phyloP scores from a whole-genome alignment of 2,329 filamentous ascomycete genomes.

The Aspergillus versicolor region DNA sequence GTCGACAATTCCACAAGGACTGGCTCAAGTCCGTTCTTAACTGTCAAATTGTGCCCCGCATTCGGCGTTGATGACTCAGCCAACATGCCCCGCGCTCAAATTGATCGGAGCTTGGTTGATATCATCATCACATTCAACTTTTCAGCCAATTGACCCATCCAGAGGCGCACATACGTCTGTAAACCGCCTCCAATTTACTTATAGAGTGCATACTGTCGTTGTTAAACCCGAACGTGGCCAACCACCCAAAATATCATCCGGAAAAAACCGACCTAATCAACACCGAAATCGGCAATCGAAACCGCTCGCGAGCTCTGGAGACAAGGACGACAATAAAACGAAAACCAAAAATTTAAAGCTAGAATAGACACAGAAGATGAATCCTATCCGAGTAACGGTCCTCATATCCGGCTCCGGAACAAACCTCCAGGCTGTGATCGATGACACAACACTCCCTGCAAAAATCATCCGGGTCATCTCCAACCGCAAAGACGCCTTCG shows the following conservation, averaged over 20 bases:
- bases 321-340: neutral
- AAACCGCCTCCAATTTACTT: neutral
- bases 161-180: neutral
- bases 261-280: neutral
- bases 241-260: neutral
- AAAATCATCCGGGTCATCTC: slow-evolving; percentile 64
- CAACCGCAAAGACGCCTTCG: slow-evolving; percentile 64
- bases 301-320: neutral
- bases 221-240: neutral
- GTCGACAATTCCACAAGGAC: too few species aligned
- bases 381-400: slow-evolving; percentile 57
- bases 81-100: slow-evolving; percentile 1
- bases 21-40: neutral
- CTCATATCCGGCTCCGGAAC: slow-evolving; percentile 73
- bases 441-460: slow-evolving; percentile 55
- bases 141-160: neutral
- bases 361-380: slow-evolving; percentile 21
- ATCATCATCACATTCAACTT: neutral
- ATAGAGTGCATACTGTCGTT: neutral
- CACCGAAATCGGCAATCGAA: neutral
- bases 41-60: neutral
- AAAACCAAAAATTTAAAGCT: neutral
- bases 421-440: slow-evolving; percentile 76
- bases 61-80: slow-evolving; percentile 2
- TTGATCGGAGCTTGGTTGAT: neutral